Evolutionary conservation across 2,329 filamentous ascomycete genomes (phyloP).

Genomic region (Penicillium sp.): DNA sequence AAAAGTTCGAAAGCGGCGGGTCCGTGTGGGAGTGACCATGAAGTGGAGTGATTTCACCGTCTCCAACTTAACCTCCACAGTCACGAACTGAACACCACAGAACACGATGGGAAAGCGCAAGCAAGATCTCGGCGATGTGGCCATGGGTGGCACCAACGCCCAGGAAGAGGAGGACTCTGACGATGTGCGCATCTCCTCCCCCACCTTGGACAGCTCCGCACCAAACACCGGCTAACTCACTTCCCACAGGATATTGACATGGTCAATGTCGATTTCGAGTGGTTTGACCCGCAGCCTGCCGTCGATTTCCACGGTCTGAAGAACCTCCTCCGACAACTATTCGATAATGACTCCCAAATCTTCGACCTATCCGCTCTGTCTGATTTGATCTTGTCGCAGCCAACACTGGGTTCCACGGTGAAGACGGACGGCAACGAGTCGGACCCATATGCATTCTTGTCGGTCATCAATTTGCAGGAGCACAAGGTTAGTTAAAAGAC

Average conservation of each 20-base stretch:
- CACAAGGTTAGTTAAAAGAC: conserved; percentile 58
- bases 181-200: conserved; percentile 34
- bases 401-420: conserved; percentile 87
- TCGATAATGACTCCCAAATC: conserved; percentile 83
- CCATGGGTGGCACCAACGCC: conserved; percentile 48
- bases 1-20: conserved; percentile 28
- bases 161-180: conserved; percentile 45
- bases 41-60: conserved; percentile 14
- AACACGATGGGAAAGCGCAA: conserved; percentile 57
- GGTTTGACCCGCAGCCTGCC: conserved; percentile 90
- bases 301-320: conserved; percentile 96
- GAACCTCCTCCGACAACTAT: conserved; percentile 83
- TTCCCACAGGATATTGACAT: conserved; percentile 76
- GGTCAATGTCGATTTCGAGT: conserved; percentile 96
- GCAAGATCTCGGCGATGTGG: conserved; percentile 51
- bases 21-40: not conserved
- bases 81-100: not conserved
- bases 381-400: conserved; percentile 84
- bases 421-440: conserved; percentile 95
- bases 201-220: not conserved
- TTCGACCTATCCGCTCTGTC: conserved; percentile 87
- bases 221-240: conserved; percentile 10
- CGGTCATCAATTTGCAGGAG: conserved; percentile 79
- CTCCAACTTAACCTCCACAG: conserved; percentile 10
- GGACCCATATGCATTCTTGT: conserved; percentile 91